Percentiles rank a stretch among this genome's conserved stretches.
These are phyloP conservation scores for Aquilaria malaccensis DNA, from an alignment of 345 rosid genomes.

Conservation along the genomic window DNA sequence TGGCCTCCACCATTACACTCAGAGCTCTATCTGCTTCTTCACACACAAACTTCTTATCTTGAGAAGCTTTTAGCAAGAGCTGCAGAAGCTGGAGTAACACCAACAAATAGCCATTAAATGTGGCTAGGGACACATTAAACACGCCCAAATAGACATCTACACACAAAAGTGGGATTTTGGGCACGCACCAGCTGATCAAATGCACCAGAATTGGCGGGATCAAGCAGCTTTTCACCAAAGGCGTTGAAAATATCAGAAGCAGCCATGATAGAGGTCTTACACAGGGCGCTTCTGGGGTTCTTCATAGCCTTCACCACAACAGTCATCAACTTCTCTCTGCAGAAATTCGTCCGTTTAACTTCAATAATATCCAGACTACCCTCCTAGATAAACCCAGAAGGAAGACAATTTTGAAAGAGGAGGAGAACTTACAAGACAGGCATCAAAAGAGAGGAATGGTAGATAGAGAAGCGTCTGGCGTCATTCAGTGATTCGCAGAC, in stretches of 20 bases:
- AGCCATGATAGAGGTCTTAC: constrained; percentile 91
- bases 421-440: constrained; percentile 41
- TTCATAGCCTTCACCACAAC: constrained; percentile 79
- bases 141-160: neutral
- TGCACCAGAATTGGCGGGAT: constrained; percentile 35
- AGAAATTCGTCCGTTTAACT: neutral
- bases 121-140: neutral
- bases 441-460: constrained; percentile 56
- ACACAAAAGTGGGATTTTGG: neutral
- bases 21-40: constrained; percentile 82
- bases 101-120: neutral
- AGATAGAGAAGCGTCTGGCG: constrained; percentile 51
- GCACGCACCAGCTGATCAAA: constrained; percentile 54
- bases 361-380: neutral
- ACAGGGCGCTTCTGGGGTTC: constrained; percentile 91
- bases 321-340: constrained; percentile 60
- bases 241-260: constrained; percentile 66
- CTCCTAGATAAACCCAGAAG: neutral
- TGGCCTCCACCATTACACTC: constrained; percentile 44
- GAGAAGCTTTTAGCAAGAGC: constrained; percentile 83
- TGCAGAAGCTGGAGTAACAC: constrained; percentile 43
- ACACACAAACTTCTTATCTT: constrained; percentile 85
- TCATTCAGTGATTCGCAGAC: constrained; percentile 64
- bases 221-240: constrained; percentile 54
- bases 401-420: neutral